Base-by-base conservation (phyloP, 202 grass and related monocot genomes). In the Zizania palustris region DNA sequence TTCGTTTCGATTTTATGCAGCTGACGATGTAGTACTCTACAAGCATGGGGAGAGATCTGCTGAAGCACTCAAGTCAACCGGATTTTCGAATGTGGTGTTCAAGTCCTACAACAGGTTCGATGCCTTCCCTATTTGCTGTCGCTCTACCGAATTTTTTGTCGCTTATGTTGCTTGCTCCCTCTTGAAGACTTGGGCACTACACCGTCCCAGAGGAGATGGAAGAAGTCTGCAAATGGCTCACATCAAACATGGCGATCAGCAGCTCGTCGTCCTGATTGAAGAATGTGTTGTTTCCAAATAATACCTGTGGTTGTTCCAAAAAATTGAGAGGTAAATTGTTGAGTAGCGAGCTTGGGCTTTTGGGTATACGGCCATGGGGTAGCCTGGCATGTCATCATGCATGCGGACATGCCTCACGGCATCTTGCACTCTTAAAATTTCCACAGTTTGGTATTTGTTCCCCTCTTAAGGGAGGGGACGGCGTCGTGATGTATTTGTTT, bases 191-290 rank as follows among this genome's bases (percentile, higher is more conserved):
- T 63, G 95, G 91, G 38, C 95, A 98, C 80, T 92, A 94, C 71
- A 98, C 95, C 3, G 71, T 92, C 36, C 95, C 95, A 50, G 95
- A 88, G 64, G 95, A 98, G 83, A 94, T 94, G 95, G 87, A 94
- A 7, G 89, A 98, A 80, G 91, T 94, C 55, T 70, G 89, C 89
- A 90, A 90, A 74, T 97, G 89, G 87, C 54, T 94, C 9, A 92
- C 68, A 0, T 14, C 83, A 34, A 86, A 73, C 44, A 77, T 94
- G 89, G 87, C 60, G 35, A 41, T 98, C 37, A 79, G 77, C 34
- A 74, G 39, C 11, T 80, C 70, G 1, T 82, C 79, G 14, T 86
- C 90, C 72, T 92, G 73, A 92, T 72, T 44, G 33, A 16, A 66
- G 39, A 74, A 68, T 71, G 56, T 21, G 57, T 16, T 35, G 16